Evolutionary conservation across 2,329 filamentous ascomycete genomes (phyloP), one percentile per base, ranked within the genome.

Genomic region (Phialemoniopsis sp.): DNA sequence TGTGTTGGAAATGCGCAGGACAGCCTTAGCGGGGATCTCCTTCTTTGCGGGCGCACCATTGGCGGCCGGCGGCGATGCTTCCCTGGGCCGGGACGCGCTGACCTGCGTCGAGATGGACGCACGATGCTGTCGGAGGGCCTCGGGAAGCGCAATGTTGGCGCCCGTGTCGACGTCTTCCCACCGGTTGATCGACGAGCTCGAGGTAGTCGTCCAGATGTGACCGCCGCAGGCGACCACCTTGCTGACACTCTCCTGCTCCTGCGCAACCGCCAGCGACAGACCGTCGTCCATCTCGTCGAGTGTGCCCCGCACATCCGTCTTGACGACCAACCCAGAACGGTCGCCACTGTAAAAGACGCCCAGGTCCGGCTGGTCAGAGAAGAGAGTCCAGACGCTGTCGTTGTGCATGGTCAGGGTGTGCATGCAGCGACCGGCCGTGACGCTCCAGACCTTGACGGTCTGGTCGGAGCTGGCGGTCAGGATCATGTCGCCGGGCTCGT

Each of bases 321-420:
- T 98, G 39, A 89, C 91, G n/a, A 98, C 84, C 45, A 96, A 66
- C 3, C 93, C 93, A 2, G 89, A 90, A 37, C 91, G 83, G 63
- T 98, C 93, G 51, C 85, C 87, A 40, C 91, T 97, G 67, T 97
- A 97, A 62, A 98, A 97, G 21, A 95, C 78, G 9, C 85, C 84
- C 4, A 98, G 75, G 42, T 85, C 77, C 1, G 90, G 89, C 52
- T 95, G 81, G 39, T 91, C 83, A 0, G 93, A 96, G 62, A 86
- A 95, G 16, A 98, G 72, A 2, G 89, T 94, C 93, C 93, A 98
- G 16, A 98, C 88, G 58, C 90, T 96, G 57, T 95, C 89, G 57
- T 95, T 95, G 66, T 98, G 93, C 93, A 98, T 98, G 39, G 90
- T 96, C 52, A 98, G 77, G 1, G 93, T 98, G 63, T 96, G 89